Conservation (phyloP, 2,329 filamentous ascomycete genomes). For the Calonectria crousiana region DNA sequence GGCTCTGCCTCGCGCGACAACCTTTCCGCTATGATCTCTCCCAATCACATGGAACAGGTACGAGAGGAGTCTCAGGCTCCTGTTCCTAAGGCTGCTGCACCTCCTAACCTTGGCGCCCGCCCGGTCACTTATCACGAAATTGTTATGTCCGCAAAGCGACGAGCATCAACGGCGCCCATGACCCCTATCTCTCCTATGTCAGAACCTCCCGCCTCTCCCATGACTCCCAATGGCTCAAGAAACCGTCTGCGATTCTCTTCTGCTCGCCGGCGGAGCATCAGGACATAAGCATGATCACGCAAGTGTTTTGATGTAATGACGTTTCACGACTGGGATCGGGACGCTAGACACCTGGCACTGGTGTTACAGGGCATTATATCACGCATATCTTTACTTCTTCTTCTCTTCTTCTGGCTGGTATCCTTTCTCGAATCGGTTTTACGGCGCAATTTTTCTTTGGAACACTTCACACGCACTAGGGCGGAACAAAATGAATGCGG, state of each 20-base stretch:
- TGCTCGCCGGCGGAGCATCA: constrained; percentile 56
- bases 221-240: constrained; percentile 43
- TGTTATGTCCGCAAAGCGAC: constrained; percentile 58
- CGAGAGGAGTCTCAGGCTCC: constrained; percentile 44
- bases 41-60: constrained; percentile 50
- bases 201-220: constrained; percentile 39
- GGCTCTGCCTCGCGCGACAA: constrained; percentile 52
- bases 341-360: constrained; percentile 26
- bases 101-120: constrained; percentile 31
- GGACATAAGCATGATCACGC: constrained; percentile 40
- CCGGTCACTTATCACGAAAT: constrained; percentile 64
- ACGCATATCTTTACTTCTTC: constrained; percentile 31
- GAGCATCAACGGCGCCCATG: constrained; percentile 41
- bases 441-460: constrained; percentile 15
- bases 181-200: constrained; percentile 46
- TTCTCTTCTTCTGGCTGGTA: constrained; percentile 31
- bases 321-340: constrained; percentile 39
- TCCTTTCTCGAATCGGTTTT: constrained; percentile 14
- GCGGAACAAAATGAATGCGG: constrained; percentile 36
- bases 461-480: constrained; percentile 27
- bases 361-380: constrained; percentile 29
- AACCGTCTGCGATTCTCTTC: constrained; percentile 41
- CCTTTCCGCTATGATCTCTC: constrained; percentile 42
- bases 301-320: constrained; percentile 32
- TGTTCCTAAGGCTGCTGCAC: not conserved